Conservation (phyloP, 2,329 filamentous ascomycete genomes). For the Calonectria pseudoturangicola region DNA sequence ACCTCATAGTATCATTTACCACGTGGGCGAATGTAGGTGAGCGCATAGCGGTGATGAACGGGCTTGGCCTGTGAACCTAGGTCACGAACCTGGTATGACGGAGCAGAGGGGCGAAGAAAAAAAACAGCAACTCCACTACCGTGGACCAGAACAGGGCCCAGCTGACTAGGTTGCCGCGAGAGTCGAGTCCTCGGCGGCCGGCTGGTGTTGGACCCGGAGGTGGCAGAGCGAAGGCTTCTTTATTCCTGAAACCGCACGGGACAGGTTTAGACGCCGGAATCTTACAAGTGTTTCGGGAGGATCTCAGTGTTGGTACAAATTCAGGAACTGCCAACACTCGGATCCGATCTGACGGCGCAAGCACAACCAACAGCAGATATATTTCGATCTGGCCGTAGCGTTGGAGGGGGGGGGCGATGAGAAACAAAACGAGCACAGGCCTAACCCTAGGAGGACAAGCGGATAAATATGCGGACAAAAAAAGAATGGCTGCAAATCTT, state of each 20-base stretch:
- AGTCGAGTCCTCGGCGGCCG: conserved; percentile 6
- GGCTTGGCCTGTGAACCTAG: conserved; percentile 2
- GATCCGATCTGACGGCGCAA: not conserved
- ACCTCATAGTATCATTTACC: conserved; percentile 16
- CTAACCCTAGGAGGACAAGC: conserved; percentile 20
- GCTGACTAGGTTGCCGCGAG: not conserved
- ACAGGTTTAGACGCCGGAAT: conserved; percentile 11
- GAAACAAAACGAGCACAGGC: conserved; percentile 15
- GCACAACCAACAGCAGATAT: conserved; percentile 17
- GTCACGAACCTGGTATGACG: conserved; percentile 10
- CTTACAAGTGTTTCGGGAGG: conserved; percentile 12
- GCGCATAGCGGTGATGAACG: not conserved
- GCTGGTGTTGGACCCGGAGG: not conserved
- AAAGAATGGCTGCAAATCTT: conserved; percentile 22
- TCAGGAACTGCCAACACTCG: conserved; percentile 5
- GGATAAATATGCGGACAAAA: conserved; percentile 11
- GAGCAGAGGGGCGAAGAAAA: not conserved
- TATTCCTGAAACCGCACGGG: not conserved
- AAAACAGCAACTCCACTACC: not conserved
- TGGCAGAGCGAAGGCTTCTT: conserved; percentile 17
- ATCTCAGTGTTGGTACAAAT: conserved; percentile 8
- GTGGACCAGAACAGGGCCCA: conserved; percentile 1
- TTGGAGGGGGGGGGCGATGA: not conserved
- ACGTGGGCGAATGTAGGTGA: conserved; percentile 26
- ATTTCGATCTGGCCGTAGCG: conserved; percentile 15